Evolutionary conservation across 257 asterid species (phyloP).

Genomic region (Apocynum venetum): DNA sequence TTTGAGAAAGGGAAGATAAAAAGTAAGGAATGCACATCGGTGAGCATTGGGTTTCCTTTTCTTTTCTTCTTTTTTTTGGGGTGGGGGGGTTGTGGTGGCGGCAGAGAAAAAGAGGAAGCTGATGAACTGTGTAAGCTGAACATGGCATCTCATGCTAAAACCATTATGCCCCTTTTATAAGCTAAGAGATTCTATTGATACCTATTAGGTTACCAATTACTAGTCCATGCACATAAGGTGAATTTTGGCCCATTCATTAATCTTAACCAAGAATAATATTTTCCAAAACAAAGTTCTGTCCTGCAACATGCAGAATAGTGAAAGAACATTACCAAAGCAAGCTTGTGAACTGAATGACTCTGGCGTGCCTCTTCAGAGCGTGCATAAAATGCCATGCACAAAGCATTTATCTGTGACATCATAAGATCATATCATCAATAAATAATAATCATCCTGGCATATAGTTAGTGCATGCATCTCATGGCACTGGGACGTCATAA

Average conservation of each 20-base stretch:
- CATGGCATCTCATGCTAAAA: not conserved
- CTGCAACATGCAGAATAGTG: not conserved
- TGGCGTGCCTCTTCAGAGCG: constrained; percentile 97
- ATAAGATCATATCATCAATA: constrained; percentile 4
- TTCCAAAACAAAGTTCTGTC: not conserved
- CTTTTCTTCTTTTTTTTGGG: not conserved
- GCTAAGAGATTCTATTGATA: not conserved
- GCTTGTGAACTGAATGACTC: constrained; percentile 94
- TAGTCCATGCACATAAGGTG: not conserved
- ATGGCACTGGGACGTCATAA: constrained; percentile 8
- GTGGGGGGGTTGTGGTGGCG: too few relatives aligned
- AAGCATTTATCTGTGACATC: constrained; percentile 70
- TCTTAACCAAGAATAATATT: not conserved
- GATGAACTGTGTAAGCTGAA: not conserved
- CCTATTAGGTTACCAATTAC: not conserved
- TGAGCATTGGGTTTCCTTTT: not conserved
- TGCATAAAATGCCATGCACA: constrained; percentile 99
- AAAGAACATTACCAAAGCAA: constrained; percentile 65
- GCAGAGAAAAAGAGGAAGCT: not conserved
- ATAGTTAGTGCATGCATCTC: not conserved
- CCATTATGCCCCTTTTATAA: not conserved
- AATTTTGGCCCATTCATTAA: not conserved
- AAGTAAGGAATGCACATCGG: not conserved
- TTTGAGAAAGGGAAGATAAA: not conserved
- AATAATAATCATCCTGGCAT: not conserved